A percentile compares a stretch with the other conserved stretches of the same genome.
These are phyloP conservation scores for Centrapalus pauciflorus DNA, from an alignment of 129 eudicot genomes.

Conservation along the genomic window DNA sequence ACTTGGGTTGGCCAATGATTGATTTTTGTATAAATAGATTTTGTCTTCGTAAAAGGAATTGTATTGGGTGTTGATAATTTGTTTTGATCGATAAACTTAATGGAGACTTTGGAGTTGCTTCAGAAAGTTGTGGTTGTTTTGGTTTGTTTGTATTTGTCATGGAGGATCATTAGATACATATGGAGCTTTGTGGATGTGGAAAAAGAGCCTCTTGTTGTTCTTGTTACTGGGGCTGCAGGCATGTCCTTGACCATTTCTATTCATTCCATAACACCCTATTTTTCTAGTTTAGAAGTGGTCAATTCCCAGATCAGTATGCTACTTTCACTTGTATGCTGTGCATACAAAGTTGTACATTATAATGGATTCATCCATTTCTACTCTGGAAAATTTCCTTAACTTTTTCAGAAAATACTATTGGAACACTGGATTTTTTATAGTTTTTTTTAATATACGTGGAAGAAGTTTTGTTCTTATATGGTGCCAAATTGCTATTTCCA, in stretches of 20 bases:
- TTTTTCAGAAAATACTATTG: neutral
- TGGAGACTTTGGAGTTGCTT: conserved; percentile 42
- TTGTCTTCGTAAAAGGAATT: neutral
- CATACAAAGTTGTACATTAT: conserved; percentile 1
- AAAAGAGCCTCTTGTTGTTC: conserved; percentile 67
- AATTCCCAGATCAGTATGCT: neutral
- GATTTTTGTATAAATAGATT: conserved; percentile 23
- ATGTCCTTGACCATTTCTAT: conserved; percentile 23
- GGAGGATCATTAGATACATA: conserved; percentile 55
- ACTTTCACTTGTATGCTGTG: neutral
- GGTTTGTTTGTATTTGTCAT: conserved; percentile 49
- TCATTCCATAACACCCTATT: neutral
- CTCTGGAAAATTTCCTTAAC: neutral
- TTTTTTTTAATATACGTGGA: neutral
- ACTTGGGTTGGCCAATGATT: conserved; percentile 1
- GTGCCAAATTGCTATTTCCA: neutral
- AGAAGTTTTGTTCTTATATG: neutral
- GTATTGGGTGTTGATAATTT: neutral
- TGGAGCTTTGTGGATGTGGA: conserved; percentile 68
- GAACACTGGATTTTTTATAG: neutral
- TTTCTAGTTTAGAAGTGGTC: neutral
- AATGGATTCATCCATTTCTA: neutral
- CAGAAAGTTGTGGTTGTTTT: conserved; percentile 51
- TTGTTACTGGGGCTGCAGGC: conserved; percentile 95
- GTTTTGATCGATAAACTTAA: conserved; percentile 8